phyloP scores from a whole-genome alignment of 768 basidiomycete genomes.

The Mycena floridula region DNA sequence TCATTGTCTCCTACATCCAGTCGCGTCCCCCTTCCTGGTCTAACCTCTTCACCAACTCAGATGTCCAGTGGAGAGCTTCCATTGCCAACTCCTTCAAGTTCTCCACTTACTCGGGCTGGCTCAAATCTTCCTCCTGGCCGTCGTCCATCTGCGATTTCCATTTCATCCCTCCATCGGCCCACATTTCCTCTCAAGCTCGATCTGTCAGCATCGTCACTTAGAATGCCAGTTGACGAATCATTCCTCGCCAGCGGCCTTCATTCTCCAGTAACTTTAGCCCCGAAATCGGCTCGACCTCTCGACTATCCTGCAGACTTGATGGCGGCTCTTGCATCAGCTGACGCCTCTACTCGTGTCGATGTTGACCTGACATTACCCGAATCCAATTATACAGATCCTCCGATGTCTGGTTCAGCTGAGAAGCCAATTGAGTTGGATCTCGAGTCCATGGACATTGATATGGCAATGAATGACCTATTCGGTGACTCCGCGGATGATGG shows the following conservation, averaged over 20 bases:
- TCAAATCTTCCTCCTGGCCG: conserved; percentile 30
- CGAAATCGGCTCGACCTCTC: conserved; percentile 64
- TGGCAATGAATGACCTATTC: conserved; percentile 60
- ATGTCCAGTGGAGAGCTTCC: background rate
- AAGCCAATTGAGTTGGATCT: conserved; percentile 80
- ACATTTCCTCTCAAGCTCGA: conserved; percentile 73
- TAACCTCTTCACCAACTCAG: background rate
- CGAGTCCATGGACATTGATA: conserved; percentile 62
- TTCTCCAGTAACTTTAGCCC: conserved; percentile 79
- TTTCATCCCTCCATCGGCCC: conserved; percentile 74
- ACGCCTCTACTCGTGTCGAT: conserved; percentile 30
- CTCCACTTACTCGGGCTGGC: background rate
- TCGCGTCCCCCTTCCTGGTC: conserved; percentile 6
- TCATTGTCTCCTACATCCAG: conserved; percentile 19
- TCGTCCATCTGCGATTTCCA: conserved; percentile 71
- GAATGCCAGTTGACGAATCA: conserved; percentile 59
- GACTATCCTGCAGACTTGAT: conserved; percentile 62
- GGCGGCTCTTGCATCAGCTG: conserved; percentile 49
- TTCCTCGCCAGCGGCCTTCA: conserved; percentile 52
- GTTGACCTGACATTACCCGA: conserved; percentile 57
- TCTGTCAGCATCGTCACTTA: conserved; percentile 62
- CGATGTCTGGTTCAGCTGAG: conserved; percentile 61
- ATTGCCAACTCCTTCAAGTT: background rate
- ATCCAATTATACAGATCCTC: conserved; percentile 26
- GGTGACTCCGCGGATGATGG: conserved; percentile 34